Percentiles rank a stretch among this genome's conserved stretches.
phyloP scores from a whole-genome alignment of 2,329 filamentous ascomycete genomes.

The Amylocarpus encephaloides region DNA sequence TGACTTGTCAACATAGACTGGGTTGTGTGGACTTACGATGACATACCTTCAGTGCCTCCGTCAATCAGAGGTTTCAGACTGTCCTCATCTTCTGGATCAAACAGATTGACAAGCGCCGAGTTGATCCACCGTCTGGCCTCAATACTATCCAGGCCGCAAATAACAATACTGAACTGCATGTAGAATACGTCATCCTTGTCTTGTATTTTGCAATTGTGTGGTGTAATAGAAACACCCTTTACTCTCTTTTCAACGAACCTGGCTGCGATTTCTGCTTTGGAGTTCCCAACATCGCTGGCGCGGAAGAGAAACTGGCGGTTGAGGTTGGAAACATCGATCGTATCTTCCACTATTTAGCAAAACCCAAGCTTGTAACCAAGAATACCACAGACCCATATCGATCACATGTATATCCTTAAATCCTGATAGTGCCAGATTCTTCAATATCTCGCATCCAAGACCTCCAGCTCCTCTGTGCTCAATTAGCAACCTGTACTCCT shows the following conservation, averaged over 20 bases:
- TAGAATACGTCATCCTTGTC: conserved; percentile 96
- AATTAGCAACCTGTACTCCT: conserved; percentile 13
- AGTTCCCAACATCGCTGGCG: conserved; percentile 82
- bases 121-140: conserved; percentile 99
- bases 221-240: conserved; percentile 84
- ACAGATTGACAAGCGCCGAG: conserved; percentile 82
- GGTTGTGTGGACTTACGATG: background rate
- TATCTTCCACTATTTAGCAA: conserved; percentile 51
- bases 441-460: conserved; percentile 91
- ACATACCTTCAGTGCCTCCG: conserved; percentile 79
- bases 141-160: conserved; percentile 94
- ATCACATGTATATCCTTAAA: conserved; percentile 98
- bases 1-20: background rate
- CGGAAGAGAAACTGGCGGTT: conserved; percentile 98
- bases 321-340: conserved; percentile 95
- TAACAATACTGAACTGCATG: conserved; percentile 88
- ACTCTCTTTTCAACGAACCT: conserved; percentile 86
- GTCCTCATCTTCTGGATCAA: conserved; percentile 76
- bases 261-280: conserved; percentile 89
- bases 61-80: conserved; percentile 91
- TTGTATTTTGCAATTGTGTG: conserved; percentile 91
- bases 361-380: background rate
- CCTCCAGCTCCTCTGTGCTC: conserved; percentile 76
- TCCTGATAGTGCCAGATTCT: conserved; percentile 89
- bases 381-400: conserved; percentile 72